phyloP scores from a whole-genome alignment of 2,329 filamentous ascomycete genomes.

The Aspergillus sp. region DNA sequence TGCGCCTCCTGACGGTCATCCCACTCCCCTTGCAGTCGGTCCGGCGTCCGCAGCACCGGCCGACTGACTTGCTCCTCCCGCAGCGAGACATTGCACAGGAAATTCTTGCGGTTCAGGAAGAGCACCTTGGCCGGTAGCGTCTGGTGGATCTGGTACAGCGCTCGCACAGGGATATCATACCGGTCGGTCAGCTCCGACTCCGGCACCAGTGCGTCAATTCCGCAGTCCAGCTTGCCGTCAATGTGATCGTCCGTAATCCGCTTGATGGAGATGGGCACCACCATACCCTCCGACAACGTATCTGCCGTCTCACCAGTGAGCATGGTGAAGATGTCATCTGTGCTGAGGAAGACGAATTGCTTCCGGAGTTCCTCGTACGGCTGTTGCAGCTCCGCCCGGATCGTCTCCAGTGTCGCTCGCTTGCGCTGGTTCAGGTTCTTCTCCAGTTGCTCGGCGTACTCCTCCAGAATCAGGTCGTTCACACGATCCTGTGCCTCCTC shows the following conservation, averaged over 20 bases:
- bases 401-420: slow-evolving; percentile 92
- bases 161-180: slow-evolving; percentile 67
- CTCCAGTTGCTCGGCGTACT: slow-evolving; percentile 94
- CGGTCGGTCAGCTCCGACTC: slow-evolving; percentile 76
- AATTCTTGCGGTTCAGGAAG: slow-evolving; percentile 82
- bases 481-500: slow-evolving; percentile 93
- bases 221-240: slow-evolving; percentile 90
- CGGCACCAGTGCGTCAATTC: slow-evolving; percentile 85
- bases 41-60: slow-evolving; percentile 68
- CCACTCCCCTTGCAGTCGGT: slow-evolving; percentile 80
- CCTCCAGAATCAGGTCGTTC: slow-evolving; percentile 92
- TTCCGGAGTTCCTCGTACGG: slow-evolving; percentile 93
- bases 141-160: slow-evolving; percentile 76
- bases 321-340: slow-evolving; percentile 91
- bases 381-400: slow-evolving; percentile 86
- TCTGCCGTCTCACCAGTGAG: slow-evolving; percentile 90
- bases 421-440: slow-evolving; percentile 92
- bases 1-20: slow-evolving; percentile 77
- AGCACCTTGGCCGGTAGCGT: slow-evolving; percentile 85
- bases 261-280: slow-evolving; percentile 84
- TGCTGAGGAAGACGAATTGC: slow-evolving; percentile 68
- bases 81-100: slow-evolving; percentile 80
- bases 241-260: slow-evolving; percentile 90
- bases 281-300: slow-evolving; percentile 84
- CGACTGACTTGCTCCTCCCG: slow-evolving; percentile 77